Percentiles rank a stretch among this genome's conserved stretches.
Conservation (phyloP, 139 green algal genomes). For the Chloropicon primus region DNA sequence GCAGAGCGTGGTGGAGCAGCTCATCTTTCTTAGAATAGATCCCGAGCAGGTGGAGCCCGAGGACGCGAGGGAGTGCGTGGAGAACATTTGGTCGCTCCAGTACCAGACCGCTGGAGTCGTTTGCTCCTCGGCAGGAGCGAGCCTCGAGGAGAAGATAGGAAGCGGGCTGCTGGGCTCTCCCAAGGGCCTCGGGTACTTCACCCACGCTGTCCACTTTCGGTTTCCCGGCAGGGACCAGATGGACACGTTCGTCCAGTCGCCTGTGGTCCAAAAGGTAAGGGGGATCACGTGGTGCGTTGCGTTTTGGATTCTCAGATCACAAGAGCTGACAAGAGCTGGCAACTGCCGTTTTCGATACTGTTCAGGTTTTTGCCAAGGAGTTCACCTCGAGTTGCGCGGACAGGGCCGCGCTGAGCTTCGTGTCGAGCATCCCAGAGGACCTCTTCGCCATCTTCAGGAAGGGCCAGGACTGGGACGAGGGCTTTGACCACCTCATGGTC, state of each 20-base stretch:
- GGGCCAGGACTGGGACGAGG: background rate
- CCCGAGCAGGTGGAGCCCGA: background rate
- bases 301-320: too few species aligned
- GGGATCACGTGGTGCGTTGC: too few species aligned
- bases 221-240: background rate
- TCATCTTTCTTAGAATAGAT: background rate
- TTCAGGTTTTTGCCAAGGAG: too few species aligned
- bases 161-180: background rate
- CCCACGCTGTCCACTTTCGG: background rate
- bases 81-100: background rate
- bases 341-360: too few species aligned
- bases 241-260: background rate
- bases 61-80: background rate
- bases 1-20: background rate
- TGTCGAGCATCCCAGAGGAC: background rate
- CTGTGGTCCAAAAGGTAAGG: background rate
- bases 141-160: background rate
- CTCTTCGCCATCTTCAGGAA: background rate
- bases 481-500: background rate
- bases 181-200: background rate
- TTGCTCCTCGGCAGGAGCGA: background rate
- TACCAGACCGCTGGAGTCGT: background rate
- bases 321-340: too few species aligned
- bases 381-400: background rate
- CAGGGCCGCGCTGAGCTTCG: background rate